A percentile compares a stretch with the other conserved stretches of the same genome.
phyloP scores from a whole-genome alignment of 345 rosid species.

The Citropsis articulata region DNA sequence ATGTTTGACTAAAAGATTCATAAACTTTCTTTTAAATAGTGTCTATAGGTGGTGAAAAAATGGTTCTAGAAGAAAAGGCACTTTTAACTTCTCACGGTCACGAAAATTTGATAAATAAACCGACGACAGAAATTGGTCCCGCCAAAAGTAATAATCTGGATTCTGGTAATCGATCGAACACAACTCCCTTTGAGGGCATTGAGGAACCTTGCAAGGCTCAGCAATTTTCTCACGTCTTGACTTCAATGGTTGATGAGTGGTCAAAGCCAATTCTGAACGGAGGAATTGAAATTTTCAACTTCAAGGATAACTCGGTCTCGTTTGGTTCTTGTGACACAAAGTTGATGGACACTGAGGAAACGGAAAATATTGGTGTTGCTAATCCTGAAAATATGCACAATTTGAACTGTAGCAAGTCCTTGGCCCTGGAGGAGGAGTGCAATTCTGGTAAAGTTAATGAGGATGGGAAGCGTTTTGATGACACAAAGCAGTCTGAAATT shows the following conservation, averaged over 20 bases:
- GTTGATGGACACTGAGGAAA: background rate
- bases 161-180: background rate
- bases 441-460: background rate
- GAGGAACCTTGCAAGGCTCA: background rate
- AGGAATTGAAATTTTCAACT: conserved; percentile 1
- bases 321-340: conserved; percentile 1
- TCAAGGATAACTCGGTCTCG: background rate
- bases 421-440: conserved; percentile 3
- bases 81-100: background rate
- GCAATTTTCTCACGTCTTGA: background rate
- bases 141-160: conserved; percentile 4
- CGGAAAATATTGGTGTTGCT: background rate
- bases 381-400: conserved; percentile 4
- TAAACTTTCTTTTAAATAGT: background rate
- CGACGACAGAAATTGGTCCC: background rate
- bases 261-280: conserved; percentile 6
- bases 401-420: background rate
- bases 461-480: background rate
- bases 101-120: background rate
- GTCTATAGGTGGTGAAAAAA: conserved; percentile 11
- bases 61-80: background rate
- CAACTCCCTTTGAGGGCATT: background rate
- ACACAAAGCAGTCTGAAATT: background rate
- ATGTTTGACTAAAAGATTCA: background rate
- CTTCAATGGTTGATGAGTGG: conserved; percentile 2